Conservation (phyloP, 2,329 filamentous ascomycete genomes). For the Uncinocarpus reesii region DNA sequence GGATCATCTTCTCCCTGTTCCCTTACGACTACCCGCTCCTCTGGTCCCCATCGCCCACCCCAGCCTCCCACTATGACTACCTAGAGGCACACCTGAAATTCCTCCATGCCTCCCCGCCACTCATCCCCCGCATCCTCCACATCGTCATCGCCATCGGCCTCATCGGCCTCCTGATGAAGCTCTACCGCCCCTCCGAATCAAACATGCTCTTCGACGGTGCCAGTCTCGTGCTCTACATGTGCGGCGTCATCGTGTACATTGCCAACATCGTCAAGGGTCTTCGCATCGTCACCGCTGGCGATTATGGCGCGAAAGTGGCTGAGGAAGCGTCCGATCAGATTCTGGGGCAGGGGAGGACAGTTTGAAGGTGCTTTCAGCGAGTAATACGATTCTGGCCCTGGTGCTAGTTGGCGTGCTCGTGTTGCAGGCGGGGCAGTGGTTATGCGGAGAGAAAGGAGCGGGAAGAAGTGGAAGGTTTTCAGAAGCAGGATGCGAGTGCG, state of each 20-base stretch:
- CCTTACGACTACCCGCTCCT: constrained; percentile 61
- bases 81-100: constrained; percentile 85
- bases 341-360: constrained; percentile 77
- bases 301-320: constrained; percentile 44
- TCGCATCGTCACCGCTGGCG: constrained; percentile 64
- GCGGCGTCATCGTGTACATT: constrained; percentile 84
- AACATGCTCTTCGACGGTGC: constrained; percentile 91
- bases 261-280: constrained; percentile 95
- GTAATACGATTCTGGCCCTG: constrained; percentile 89
- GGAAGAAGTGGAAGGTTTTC: constrained; percentile 62
- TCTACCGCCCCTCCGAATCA: constrained; percentile 84
- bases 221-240: constrained; percentile 62
- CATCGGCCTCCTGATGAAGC: constrained; percentile 80
- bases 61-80: constrained; percentile 61
- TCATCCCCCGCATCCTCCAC: constrained; percentile 88
- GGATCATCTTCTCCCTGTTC: constrained; percentile 91
- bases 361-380: constrained; percentile 80
- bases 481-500: constrained; percentile 40
- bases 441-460: constrained; percentile 91
- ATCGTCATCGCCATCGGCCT: constrained; percentile 85
- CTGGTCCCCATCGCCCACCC: constrained; percentile 36
- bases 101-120: constrained; percentile 78
- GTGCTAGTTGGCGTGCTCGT: constrained; percentile 86
- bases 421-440: constrained; percentile 93
- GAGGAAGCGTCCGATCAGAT: constrained; percentile 44